Evolutionary conservation across 2,329 filamentous ascomycete genomes (phyloP).

Genomic region (Cordyceps cateniannulata): DNA sequence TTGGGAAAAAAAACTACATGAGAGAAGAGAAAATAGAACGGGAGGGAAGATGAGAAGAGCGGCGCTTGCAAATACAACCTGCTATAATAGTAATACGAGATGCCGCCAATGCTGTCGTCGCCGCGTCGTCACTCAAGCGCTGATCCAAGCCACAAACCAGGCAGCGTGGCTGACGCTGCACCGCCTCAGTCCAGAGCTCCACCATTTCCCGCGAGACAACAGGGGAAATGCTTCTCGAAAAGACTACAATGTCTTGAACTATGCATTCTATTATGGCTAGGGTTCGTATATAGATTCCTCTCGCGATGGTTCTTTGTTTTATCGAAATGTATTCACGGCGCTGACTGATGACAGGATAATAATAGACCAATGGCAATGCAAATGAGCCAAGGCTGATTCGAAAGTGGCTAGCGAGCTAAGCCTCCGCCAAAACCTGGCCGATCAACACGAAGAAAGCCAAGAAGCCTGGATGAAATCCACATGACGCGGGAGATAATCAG

Average conservation of each 20-base stretch:
- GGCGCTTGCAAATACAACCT: not conserved
- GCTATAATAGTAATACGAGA: not conserved
- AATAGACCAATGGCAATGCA: not conserved
- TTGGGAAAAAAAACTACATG: not conserved
- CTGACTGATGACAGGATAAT: not conserved
- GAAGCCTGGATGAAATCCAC: not conserved
- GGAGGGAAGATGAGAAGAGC: not conserved
- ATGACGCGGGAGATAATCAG: not conserved
- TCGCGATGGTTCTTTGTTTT: not conserved
- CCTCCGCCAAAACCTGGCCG: not conserved
- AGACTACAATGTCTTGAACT: not conserved
- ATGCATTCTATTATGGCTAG: not conserved
- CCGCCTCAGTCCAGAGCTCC: not conserved
- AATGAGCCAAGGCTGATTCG: not conserved
- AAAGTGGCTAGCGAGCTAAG: not conserved
- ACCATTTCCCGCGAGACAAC: not conserved
- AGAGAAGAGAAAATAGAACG: not conserved
- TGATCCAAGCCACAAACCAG: conserved; percentile 10
- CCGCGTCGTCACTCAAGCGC: conserved; percentile 3
- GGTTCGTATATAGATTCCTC: not conserved
- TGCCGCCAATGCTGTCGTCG: not conserved
- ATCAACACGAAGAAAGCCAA: not conserved
- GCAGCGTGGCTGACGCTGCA: conserved; percentile 4
- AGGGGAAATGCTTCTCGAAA: not conserved
- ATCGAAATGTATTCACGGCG: not conserved